Conservation (phyloP, 768 basidiomycete genomes). For the Amanita molliuscula region DNA sequence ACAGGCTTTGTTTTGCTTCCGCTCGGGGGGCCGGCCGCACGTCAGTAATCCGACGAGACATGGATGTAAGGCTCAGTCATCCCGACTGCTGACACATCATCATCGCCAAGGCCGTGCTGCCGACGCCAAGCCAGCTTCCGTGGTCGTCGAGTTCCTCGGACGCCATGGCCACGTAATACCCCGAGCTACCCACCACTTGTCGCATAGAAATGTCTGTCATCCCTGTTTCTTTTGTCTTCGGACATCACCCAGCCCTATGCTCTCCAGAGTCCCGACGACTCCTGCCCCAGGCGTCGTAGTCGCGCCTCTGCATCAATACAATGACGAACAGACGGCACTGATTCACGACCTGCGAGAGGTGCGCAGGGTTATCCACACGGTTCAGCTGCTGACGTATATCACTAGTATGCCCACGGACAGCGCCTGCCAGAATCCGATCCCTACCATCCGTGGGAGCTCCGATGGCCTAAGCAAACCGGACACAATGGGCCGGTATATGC, state of each 20-base stretch:
- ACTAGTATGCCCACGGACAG: conserved; percentile 58
- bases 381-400: neutral
- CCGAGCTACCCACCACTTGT: neutral
- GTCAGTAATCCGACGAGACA: neutral
- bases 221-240: neutral
- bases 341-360: conserved; percentile 58
- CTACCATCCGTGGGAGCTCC: conserved; percentile 67
- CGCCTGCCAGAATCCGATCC: conserved; percentile 56
- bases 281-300: conserved; percentile 46
- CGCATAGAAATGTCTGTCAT: neutral
- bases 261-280: conserved; percentile 32
- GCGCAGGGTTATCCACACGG: conserved; percentile 9
- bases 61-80: neutral
- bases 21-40: too few relatives aligned
- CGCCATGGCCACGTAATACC: neutral
- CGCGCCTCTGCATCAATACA: conserved; percentile 47
- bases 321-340: conserved; percentile 48
- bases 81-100: neutral
- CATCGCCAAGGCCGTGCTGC: neutral
- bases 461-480: conserved; percentile 66
- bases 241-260: neutral
- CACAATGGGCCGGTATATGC: conserved; percentile 68
- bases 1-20: neutral
- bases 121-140: neutral
- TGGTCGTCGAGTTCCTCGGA: neutral